These are phyloP conservation scores for Linderniella brevidens DNA, from an alignment of 257 asterid species.

Conservation along the genomic window DNA sequence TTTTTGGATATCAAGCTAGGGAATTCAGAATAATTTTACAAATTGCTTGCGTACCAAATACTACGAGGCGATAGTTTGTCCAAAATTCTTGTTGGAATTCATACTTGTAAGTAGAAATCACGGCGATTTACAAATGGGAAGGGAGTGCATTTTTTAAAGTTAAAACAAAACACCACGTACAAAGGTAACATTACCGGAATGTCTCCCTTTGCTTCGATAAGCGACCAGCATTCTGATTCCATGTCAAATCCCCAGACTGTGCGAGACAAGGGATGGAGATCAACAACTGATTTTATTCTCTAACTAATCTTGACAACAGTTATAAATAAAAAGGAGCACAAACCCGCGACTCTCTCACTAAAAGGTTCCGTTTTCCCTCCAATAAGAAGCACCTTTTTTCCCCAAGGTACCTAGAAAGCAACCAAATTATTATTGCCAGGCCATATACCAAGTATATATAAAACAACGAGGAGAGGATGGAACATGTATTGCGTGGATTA, in stretches of 20 bases:
- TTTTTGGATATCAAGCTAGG: no score
- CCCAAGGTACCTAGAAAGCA: constrained; percentile 79
- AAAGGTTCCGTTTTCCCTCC: constrained; percentile 92
- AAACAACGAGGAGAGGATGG: no score
- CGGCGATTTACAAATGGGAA: no score
- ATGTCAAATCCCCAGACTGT: constrained; percentile 93
- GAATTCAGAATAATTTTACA: no score
- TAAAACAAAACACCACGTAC: no score
- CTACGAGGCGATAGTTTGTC: no score
- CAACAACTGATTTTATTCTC: constrained; percentile 5
- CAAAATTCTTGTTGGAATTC: no score
- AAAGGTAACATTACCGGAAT: constrained; percentile 52
- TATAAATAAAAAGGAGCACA: constrained; percentile 10
- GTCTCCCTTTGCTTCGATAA: constrained; percentile 82
- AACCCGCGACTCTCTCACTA: constrained; percentile 76
- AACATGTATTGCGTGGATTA: no score
- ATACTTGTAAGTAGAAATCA: no score
- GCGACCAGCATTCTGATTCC: constrained; percentile 95
- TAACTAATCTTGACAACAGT: constrained; percentile 4
- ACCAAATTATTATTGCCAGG: neutral
- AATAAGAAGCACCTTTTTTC: constrained; percentile 76
- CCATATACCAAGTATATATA: neutral
- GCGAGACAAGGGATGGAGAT: constrained; percentile 11
- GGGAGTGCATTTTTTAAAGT: no score
- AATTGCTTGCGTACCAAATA: no score